A percentile compares a stretch with the other conserved stretches of the same genome.
These are phyloP conservation scores for Monilinia polystroma DNA, from an alignment of 2,329 filamentous ascomycete species.

Conservation along the genomic window DNA sequence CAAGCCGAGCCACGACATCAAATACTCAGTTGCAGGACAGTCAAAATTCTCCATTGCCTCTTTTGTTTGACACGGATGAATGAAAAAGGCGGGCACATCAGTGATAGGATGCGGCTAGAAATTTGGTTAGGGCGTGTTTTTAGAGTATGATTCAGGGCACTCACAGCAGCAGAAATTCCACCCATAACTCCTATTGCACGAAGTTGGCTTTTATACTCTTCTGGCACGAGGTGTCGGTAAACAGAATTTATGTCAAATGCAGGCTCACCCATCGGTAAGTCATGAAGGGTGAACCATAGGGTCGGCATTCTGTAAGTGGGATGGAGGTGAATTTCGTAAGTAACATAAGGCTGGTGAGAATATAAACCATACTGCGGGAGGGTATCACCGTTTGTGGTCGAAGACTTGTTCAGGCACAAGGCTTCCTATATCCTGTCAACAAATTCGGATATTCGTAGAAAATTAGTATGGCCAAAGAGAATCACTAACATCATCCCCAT, in stretches of 20 bases:
- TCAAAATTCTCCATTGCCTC: conserved; percentile 70
- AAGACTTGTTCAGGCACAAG: conserved; percentile 25
- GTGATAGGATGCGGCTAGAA: conserved; percentile 66
- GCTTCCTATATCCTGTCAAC: conserved; percentile 31
- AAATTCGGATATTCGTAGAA: not conserved
- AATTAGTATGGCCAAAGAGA: not conserved
- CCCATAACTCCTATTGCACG: conserved; percentile 63
- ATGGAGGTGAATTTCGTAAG: conserved; percentile 73
- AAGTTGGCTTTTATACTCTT: conserved; percentile 60
- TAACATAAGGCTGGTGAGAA: conserved; percentile 46
- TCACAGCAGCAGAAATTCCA: conserved; percentile 73
- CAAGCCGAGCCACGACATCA: conserved; percentile 86
- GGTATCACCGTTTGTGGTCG: not conserved
- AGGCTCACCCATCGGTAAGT: conserved; percentile 54
- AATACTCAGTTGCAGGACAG: conserved; percentile 65
- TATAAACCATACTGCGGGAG: conserved; percentile 34
- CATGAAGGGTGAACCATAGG: conserved; percentile 70
- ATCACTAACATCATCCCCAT: conserved; percentile 36
- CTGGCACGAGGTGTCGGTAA: conserved; percentile 68
- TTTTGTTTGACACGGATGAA: conserved; percentile 88
- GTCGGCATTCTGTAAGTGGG: conserved; percentile 73
- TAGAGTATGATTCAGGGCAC: conserved; percentile 42
- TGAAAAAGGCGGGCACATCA: conserved; percentile 77
- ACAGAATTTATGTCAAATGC: conserved; percentile 65
- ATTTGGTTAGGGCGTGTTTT: conserved; percentile 18